Conservation (phyloP, 192 early-diverging fungal species). For the Funneliformis mosseae region DNA sequence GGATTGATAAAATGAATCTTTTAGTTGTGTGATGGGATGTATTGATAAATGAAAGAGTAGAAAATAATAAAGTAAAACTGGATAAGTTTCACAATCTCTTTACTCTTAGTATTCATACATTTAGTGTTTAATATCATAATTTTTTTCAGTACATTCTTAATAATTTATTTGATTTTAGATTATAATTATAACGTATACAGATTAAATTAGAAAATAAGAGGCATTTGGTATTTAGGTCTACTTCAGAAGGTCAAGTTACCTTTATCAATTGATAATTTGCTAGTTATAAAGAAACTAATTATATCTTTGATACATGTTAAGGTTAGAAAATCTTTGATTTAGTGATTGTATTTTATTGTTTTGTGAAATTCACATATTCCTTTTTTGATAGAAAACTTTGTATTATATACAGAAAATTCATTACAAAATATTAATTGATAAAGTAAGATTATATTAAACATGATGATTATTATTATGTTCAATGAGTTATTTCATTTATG, state of each 20-base stretch:
- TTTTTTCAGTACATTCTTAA: slow-evolving; percentile 6
- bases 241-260: slow-evolving; percentile 20
- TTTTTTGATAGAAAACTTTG: slow-evolving; percentile 27
- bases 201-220: slow-evolving; percentile 5
- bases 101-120: slow-evolving; percentile 5
- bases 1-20: slow-evolving; percentile 24
- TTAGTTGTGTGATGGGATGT: not conserved
- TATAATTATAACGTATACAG: slow-evolving; percentile 30
- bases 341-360: not conserved
- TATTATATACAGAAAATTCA: slow-evolving; percentile 1
- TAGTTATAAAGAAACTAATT: not conserved
- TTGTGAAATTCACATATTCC: not conserved
- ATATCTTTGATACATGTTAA: slow-evolving; percentile 7
- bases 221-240: slow-evolving; percentile 19
- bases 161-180: slow-evolving; percentile 23
- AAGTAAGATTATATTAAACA: slow-evolving; percentile 14
- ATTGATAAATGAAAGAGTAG: slow-evolving; percentile 13
- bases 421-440: slow-evolving; percentile 16
- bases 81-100: slow-evolving; percentile 6
- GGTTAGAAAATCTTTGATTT: not conserved
- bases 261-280: slow-evolving; percentile 13
- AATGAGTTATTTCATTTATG: slow-evolving; percentile 17
- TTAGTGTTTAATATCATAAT: slow-evolving; percentile 4
- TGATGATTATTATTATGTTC: not conserved
- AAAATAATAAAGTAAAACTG: slow-evolving; percentile 11